Base-by-base conservation (phyloP, 2,329 filamentous ascomycete species). In the Ophiosphaerella herpotricha region DNA sequence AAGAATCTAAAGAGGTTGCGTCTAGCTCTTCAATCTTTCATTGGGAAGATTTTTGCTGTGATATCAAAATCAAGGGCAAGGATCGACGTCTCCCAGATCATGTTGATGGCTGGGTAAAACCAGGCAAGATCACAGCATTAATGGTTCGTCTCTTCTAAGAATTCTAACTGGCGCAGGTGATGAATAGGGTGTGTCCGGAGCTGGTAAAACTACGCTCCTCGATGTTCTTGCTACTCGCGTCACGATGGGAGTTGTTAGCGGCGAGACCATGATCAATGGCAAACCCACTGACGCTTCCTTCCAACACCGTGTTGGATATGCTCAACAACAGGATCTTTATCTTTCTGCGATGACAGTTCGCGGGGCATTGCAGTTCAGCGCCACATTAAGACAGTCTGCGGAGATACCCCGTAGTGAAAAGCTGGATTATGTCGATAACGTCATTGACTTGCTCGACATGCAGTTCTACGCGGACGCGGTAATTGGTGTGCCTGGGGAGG, bases 231-330 rank as follows among this genome's bases (percentile, higher is more conserved):
- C 91, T 24, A 87, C 87, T 52, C 86, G 91, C 68, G 86, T 87
- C 13, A 90, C 87, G 0, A 91, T 91, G 83, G 91, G 91, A 73
- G 85, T 93, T 16, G 88, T 95, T 35, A 85, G 83, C 5, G 91
- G 91, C 43, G 85, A 90, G 58, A 91, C 94, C 85, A 12, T 75
- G 88, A 85, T 91, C 16, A 86, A 90, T 58, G 87, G 87, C 0
- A 78, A 77, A 14, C 84, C 82, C 21, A 83, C 33, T 13, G 18
- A 31, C 13, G 31, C 40, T 1, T 55, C 50, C 8, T 69, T 66
- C 18, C 61, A 68, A 32, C 48, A 59, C 13, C 16, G 16, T 18
- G 16, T 18, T 18, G 16, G 16, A 18, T 18, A 18, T 18, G 16
- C 16, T 18, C 16, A 18, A 18, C 16, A 18, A 18, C 16, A 18